These are phyloP conservation scores for Annulohypoxylon nitens DNA, from an alignment of 495 filamentous ascomycete species.

Conservation along the genomic window DNA sequence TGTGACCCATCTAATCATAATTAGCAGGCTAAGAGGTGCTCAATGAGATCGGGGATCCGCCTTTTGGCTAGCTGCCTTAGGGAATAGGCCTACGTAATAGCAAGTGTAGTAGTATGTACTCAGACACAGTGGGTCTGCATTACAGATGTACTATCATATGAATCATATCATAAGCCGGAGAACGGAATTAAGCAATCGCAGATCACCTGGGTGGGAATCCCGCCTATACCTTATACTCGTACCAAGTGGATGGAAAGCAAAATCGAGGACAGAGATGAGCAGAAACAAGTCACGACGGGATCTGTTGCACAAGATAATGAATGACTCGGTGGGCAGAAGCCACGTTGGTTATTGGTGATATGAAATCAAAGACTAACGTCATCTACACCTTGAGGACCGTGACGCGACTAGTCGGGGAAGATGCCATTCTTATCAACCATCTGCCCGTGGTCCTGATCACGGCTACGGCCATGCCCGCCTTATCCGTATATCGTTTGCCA, in stretches of 20 bases:
- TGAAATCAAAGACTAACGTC: constrained; percentile 39
- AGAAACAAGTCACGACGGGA: background rate
- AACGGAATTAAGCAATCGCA: background rate
- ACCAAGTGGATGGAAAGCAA: background rate
- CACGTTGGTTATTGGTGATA: constrained; percentile 43
- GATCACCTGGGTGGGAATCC: background rate
- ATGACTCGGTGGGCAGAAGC: constrained; percentile 24
- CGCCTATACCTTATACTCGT: background rate
- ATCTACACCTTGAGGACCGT: constrained; percentile 29
- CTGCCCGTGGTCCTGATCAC: background rate
- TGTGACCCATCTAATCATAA: background rate
- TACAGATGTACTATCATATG: background rate
- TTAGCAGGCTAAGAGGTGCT: background rate
- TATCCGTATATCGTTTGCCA: constrained; percentile 43
- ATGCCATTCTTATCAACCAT: constrained; percentile 31
- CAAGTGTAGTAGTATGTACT: background rate
- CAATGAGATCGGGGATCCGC: background rate
- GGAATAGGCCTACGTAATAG: background rate
- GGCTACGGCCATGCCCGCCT: constrained; percentile 27
- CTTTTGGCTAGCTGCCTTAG: background rate
- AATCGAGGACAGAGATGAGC: background rate
- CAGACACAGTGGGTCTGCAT: background rate
- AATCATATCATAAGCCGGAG: background rate
- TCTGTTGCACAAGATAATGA: background rate
- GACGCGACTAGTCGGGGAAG: constrained; percentile 27